A percentile compares a stretch with the other conserved stretches of the same genome.
Evolutionary conservation across 805 yeast genomes (phyloP).

Genomic region (Phaffomyces opuntiae): DNA sequence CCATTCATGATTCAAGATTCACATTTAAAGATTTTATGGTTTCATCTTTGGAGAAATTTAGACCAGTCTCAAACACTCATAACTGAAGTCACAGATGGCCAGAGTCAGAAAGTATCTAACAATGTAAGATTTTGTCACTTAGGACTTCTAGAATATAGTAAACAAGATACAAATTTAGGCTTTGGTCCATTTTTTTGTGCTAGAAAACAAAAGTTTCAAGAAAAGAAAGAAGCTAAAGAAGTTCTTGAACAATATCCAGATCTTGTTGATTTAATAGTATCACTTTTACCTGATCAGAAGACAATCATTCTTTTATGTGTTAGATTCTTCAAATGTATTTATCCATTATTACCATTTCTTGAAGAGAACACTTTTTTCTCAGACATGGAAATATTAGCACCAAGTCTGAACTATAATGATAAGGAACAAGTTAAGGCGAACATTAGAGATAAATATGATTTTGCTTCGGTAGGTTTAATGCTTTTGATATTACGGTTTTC

Average conservation of each 20-base stretch:
- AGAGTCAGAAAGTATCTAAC: too few species aligned
- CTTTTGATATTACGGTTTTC: conserved; percentile 19
- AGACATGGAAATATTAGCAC: conserved; percentile 14
- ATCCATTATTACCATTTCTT: conserved; percentile 21
- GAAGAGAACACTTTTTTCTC: conserved; percentile 16
- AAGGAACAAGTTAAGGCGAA: conserved; percentile 4
- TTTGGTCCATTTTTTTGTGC: conserved; percentile 4
- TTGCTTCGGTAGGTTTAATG: conserved; percentile 17
- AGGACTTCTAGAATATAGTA: not conserved
- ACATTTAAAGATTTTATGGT: conserved; percentile 30
- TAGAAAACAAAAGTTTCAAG: conserved; percentile 9
- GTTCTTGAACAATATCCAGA: not conserved
- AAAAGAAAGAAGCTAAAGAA: conserved; percentile 4
- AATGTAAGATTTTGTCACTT: too few species aligned
- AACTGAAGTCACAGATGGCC: not conserved
- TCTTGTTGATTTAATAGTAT: conserved; percentile 10
- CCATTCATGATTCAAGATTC: conserved; percentile 42
- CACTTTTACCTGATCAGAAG: conserved; percentile 13
- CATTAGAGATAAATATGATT: conserved; percentile 15
- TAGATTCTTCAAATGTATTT: conserved; percentile 20
- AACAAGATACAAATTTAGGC: conserved; percentile 4
- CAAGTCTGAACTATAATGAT: conserved; percentile 1
- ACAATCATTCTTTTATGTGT: conserved; percentile 12
- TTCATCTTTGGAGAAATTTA: conserved; percentile 15
- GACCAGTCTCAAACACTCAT: not conserved